phyloP scores from a whole-genome alignment of 2,329 filamentous ascomycete species.

The Monilinia vaccinii-corymbosi region DNA sequence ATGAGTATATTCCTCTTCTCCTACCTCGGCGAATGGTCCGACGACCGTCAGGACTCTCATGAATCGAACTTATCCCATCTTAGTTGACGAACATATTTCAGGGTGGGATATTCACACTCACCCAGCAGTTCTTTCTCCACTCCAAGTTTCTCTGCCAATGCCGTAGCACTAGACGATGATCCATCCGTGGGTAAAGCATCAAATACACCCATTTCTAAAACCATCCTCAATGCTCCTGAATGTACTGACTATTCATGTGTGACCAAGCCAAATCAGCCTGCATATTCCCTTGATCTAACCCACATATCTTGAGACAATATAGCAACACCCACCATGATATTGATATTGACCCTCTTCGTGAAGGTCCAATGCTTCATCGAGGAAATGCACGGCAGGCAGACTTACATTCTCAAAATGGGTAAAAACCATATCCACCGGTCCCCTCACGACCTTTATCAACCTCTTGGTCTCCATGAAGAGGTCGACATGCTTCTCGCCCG shows the following conservation, averaged over 20 bases:
- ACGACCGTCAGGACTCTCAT: constrained; percentile 17
- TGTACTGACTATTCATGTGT: constrained; percentile 5
- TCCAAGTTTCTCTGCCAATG: constrained; percentile 16
- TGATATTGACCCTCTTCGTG: background rate
- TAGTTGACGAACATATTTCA: background rate
- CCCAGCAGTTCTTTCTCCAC: constrained; percentile 22
- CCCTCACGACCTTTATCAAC: background rate
- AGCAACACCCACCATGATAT: background rate
- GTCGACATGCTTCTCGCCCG: background rate
- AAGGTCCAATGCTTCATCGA: background rate
- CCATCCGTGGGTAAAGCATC: constrained; percentile 19
- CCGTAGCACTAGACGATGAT: constrained; percentile 12
- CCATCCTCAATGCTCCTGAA: constrained; percentile 13
- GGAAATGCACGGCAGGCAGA: background rate
- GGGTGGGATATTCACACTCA: constrained; percentile 6
- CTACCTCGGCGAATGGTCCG: constrained; percentile 17
- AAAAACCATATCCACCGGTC: constrained; percentile 5
- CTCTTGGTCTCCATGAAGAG: constrained; percentile 3
- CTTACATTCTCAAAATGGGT: constrained; percentile 8
- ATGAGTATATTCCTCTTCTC: constrained; percentile 20
- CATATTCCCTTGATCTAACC: background rate
- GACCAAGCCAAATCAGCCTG: background rate
- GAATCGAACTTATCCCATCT: constrained; percentile 17
- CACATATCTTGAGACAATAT: background rate
- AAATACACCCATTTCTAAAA: constrained; percentile 23